Evolutionary conservation across 2,329 filamentous ascomycete genomes (phyloP).

Genomic region (Aspergillus sp.): DNA sequence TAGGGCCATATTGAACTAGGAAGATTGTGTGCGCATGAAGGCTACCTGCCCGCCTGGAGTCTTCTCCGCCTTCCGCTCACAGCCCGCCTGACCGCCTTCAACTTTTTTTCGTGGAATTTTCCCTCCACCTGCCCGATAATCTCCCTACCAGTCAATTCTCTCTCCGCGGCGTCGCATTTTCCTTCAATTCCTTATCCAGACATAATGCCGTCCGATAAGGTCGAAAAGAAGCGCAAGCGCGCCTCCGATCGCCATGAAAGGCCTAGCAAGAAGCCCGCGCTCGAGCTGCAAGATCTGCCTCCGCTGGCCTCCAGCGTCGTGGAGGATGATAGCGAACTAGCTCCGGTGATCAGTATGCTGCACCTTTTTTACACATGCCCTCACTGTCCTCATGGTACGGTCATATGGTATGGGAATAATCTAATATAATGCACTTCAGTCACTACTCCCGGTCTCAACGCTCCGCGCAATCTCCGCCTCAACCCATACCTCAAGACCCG

Average conservation of each 20-base stretch:
- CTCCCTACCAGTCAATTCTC: constrained; percentile 3
- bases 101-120: constrained; percentile 29
- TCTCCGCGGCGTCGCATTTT: not conserved
- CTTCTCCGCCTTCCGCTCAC: constrained; percentile 27
- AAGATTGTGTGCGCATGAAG: not conserved
- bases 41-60: not conserved
- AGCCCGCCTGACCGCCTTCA: constrained; percentile 28
- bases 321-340: constrained; percentile 50
- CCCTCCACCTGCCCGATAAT: constrained; percentile 18
- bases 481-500: constrained; percentile 54
- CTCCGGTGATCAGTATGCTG: constrained; percentile 53
- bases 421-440: constrained; percentile 22
- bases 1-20: too few species aligned
- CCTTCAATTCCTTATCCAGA: not conserved
- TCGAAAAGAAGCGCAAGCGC: constrained; percentile 56
- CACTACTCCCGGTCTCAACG: constrained; percentile 38
- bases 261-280: constrained; percentile 53
- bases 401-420: not conserved
- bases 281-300: constrained; percentile 38
- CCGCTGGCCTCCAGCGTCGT: constrained; percentile 50
- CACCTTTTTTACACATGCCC: not conserved
- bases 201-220: constrained; percentile 37
- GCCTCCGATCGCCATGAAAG: constrained; percentile 46
- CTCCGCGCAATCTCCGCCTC: constrained; percentile 33
- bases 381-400: not conserved